Base-by-base conservation (phyloP, 2,329 filamentous ascomycete species). In the Calonectria hawksworthii region DNA sequence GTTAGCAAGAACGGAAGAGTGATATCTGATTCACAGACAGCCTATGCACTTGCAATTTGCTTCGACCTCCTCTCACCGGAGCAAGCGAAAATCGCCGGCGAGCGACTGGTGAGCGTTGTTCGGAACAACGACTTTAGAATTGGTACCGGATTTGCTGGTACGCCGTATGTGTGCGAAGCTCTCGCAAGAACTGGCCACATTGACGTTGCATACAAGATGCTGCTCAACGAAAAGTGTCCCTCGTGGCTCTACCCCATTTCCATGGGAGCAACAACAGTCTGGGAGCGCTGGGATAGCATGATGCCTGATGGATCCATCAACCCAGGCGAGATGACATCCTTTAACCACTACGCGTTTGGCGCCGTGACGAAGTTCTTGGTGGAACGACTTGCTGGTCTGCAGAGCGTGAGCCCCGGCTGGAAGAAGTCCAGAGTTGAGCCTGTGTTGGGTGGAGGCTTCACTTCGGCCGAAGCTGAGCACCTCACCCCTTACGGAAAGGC, bases 281-380 rank as follows among this genome's bases (percentile, higher is more conserved):
- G 85, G 86, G 86, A 87, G 76, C 82, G 86, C 7, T 87, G 86
- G 86, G 84, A 87, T 28, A 82, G 80, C 23, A 82, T 87, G 75
- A 71, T 85, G 11, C 82, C 84, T 0, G 82, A 87, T 64, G 85
- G 84, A 0, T 80, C 72, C 0, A 82, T 87, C 47, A 87, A 87
- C 67, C 82, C 84, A 0, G 83, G 86, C 0, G 77, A 83, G 32
- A 87, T 87, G 86, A 87, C 85, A 0, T 85, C 83, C 16, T 85
- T 86, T 54, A 86, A 88, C 63, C 85, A 87, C 72, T 87, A 87
- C 51, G 85, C 86, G 0, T 83, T 86, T 21, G 85, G 86, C 0
- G 82, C 83, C 6, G 83, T 87, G 4, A 83, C 82, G 7, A 82
- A 83, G 13, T 87, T 86, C 80, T 77, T 87, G 47, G 82, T 86